Percentiles rank a stretch among this genome's conserved stretches.
Evolutionary conservation across 768 basidiomycete genomes (phyloP).

Genomic region (Boletus tylopilopsis): DNA sequence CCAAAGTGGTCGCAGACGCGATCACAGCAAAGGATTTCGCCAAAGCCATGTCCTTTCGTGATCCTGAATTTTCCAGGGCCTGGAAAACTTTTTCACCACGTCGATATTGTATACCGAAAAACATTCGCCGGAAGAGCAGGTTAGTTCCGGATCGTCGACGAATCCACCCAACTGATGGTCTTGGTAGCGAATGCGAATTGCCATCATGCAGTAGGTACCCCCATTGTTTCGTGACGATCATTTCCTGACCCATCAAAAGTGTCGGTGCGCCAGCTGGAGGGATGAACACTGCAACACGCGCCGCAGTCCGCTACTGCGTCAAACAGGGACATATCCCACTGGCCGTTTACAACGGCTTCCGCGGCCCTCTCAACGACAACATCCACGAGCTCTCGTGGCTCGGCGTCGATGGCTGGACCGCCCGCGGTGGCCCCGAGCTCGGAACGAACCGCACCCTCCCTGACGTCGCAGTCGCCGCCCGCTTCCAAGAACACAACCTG

Average conservation of each 20-base stretch:
- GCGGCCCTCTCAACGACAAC: constrained; percentile 87
- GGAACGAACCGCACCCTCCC: constrained; percentile 94
- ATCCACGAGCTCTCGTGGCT: constrained; percentile 90
- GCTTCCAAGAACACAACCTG: constrained; percentile 82
- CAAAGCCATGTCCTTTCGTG: constrained; percentile 83
- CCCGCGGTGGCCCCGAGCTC: constrained; percentile 94
- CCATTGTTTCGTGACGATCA: background rate
- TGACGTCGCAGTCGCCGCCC: constrained; percentile 74
- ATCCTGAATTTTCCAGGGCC: constrained; percentile 87
- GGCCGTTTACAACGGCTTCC: constrained; percentile 94
- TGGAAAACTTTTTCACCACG: constrained; percentile 78
- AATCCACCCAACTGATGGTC: constrained; percentile 8
- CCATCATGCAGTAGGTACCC: constrained; percentile 75
- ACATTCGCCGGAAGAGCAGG: constrained; percentile 49
- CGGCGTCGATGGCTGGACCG: constrained; percentile 94
- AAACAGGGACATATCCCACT: constrained; percentile 91
- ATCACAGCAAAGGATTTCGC: constrained; percentile 81
- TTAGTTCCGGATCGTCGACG: constrained; percentile 13
- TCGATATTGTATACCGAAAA: constrained; percentile 56
- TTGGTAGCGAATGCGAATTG: constrained; percentile 67
- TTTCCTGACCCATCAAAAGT: constrained; percentile 38
- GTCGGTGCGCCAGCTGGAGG: constrained; percentile 97
- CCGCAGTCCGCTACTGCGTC: constrained; percentile 90
- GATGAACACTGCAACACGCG: constrained; percentile 84
- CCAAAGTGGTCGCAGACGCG: constrained; percentile 78